Conservation (phyloP, 2,329 filamentous ascomycete genomes). For the Pseudogymnoascus pannorum region DNA sequence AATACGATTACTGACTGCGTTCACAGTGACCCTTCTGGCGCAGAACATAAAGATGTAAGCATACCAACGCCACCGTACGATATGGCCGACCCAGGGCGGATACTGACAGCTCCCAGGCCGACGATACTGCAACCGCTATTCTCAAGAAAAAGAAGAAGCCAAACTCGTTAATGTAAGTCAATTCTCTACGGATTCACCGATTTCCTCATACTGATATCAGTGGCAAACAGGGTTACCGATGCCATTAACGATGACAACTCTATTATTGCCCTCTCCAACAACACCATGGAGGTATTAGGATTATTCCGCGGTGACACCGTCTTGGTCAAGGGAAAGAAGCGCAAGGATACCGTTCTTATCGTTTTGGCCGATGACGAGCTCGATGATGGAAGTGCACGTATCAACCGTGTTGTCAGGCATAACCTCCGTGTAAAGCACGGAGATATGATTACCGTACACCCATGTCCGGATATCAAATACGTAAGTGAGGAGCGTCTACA, state of each 20-base stretch:
- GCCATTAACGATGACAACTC: constrained; percentile 99
- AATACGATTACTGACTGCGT: constrained; percentile 32
- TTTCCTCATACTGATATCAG: constrained; percentile 15
- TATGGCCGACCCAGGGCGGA: constrained; percentile 20
- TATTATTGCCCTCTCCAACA: constrained; percentile 95
- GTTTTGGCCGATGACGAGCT: constrained; percentile 96
- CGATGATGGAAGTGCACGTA: constrained; percentile 91
- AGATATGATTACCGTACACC: constrained; percentile 93
- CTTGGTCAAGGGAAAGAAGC: constrained; percentile 97
- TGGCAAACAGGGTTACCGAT: constrained; percentile 79
- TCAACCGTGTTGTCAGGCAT: constrained; percentile 98
- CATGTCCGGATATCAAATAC: constrained; percentile 99
- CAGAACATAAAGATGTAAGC: constrained; percentile 74
- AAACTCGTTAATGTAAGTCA: constrained; percentile 86
- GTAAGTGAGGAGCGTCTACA: constrained; percentile 46
- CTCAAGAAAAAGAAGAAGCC: constrained; percentile 99
- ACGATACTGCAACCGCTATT: constrained; percentile 91
- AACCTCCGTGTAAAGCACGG: constrained; percentile 98
- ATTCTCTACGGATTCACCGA: constrained; percentile 17
- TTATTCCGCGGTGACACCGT: constrained; percentile 98
- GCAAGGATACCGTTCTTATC: constrained; percentile 97
- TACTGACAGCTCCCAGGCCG: constrained; percentile 52
- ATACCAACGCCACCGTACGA: constrained; percentile 24
- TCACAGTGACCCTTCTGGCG: constrained; percentile 76
- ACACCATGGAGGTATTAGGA: constrained; percentile 97